These are phyloP conservation scores for Brassica hybrid DNA, from an alignment of 441 rosid genomes.

Conservation along the genomic window DNA sequence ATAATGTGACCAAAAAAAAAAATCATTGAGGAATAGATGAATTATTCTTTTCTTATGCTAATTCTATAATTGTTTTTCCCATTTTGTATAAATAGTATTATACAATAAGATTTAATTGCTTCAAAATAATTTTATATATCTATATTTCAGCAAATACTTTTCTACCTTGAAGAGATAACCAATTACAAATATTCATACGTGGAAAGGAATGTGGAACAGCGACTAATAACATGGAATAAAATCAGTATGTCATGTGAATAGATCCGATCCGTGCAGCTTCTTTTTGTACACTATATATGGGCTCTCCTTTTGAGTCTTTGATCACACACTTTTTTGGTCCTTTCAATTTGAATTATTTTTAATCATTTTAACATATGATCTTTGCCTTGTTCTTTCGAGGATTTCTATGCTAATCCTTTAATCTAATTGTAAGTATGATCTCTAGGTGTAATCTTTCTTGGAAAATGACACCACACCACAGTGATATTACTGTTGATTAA, in stretches of 20 bases:
- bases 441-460: slow-evolving; percentile 53
- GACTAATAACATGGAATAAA: slow-evolving; percentile 42
- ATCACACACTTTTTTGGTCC: slow-evolving; percentile 46
- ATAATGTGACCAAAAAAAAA: background rate
- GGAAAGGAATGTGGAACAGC: slow-evolving; percentile 34
- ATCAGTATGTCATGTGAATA: slow-evolving; percentile 42
- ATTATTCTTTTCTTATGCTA: no score
- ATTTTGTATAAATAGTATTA: no score
- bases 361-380: slow-evolving; percentile 34
- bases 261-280: slow-evolving; percentile 45
- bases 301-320: slow-evolving; percentile 51
- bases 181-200: slow-evolving; percentile 22
- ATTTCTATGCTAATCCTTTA: slow-evolving; percentile 38
- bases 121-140: no score
- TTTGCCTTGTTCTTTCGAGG: slow-evolving; percentile 44
- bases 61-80: background rate
- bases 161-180: slow-evolving; percentile 22
- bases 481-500: slow-evolving; percentile 28
- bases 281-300: slow-evolving; percentile 42
- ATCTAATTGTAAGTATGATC: slow-evolving; percentile 33
- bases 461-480: slow-evolving; percentile 52
- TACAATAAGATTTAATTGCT: background rate
- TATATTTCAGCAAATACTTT: background rate
- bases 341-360: slow-evolving; percentile 22
- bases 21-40: background rate